Evolutionary conservation across 345 rosid species (phyloP), one percentile per base, ranked within the genome.

Genomic region (Boechera divaricarpa): DNA sequence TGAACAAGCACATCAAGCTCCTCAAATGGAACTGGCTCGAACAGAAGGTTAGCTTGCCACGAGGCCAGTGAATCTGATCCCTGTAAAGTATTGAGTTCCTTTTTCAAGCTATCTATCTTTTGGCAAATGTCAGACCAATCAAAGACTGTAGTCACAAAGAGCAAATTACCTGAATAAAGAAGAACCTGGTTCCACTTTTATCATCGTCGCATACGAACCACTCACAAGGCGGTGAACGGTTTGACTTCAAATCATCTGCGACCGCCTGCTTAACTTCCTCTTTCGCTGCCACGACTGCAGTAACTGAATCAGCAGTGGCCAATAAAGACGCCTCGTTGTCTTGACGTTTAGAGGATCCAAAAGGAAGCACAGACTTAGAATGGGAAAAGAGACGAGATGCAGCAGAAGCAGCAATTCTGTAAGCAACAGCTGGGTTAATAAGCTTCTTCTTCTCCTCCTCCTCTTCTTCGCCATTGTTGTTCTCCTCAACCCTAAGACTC

Each of bases 191-290:
- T 52, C 79, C 84, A 58, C 58, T 84, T 74, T 73, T 84, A 59
- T 91, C 94, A 73, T 92, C 97, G 12, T 96, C 99, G 31, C 99
- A 91, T 47, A 93, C 81, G 51, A 91, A 93, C 99, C 99, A 96
- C 72, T 91, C 96, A 48, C 97, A 93, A n/a, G 98, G 96, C 1
- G 96, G 91, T 24, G 91, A 90, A 39, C 10, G 69, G 32, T 85
- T 83, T 13, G 99, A 93, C 47, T 83, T 91, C 49, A 96, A 74
- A 82, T 86, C 96, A 85, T 96, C 94, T 0, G 98, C 99, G 16
- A 96, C 96, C 13, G 99, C 99, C 67, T 96, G 99, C 82, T 93
- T 96, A 70, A 87, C 93, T 62, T 96, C 97, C 73, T 96, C 98
- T 80, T 93, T 77, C 2, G 97, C 98, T 35, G 99, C 96, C 53